Evolutionary conservation across 495 filamentous ascomycete species (phyloP).

Genomic region (Penicillium steckii): DNA sequence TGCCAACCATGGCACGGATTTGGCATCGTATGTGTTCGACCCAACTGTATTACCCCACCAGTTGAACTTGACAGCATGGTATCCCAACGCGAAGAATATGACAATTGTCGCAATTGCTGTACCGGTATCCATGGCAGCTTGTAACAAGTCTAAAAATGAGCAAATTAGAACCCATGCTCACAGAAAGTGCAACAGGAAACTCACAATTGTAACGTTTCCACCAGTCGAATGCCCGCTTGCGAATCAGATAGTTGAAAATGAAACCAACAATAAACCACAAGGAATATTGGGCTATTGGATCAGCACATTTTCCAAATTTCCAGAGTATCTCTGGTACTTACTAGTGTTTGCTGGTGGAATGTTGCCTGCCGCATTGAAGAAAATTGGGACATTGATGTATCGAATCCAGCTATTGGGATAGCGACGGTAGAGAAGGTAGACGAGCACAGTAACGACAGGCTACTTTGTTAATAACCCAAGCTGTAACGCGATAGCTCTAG

Average conservation of each 20-base stretch:
- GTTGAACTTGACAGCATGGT: conserved; percentile 22
- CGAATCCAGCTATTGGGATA: conserved; percentile 37
- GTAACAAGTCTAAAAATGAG: conserved; percentile 48
- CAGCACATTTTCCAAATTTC: neutral
- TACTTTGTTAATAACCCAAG: neutral
- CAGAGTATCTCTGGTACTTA: neutral
- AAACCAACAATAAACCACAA: conserved; percentile 60
- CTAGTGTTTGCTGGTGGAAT: conserved; percentile 42
- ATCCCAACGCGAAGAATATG: conserved; percentile 55
- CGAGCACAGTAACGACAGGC: conserved; percentile 24
- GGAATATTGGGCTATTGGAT: conserved; percentile 29
- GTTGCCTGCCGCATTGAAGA: conserved; percentile 40
- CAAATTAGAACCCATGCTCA: neutral
- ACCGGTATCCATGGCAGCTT: conserved; percentile 61
- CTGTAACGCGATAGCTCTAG: neutral
- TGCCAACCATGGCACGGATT: conserved; percentile 23
- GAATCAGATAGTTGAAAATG: conserved; percentile 59
- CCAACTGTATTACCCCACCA: conserved; percentile 32
- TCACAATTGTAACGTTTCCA: conserved; percentile 65
- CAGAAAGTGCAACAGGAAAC: neutral
- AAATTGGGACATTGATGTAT: conserved; percentile 44
- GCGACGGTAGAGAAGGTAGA: conserved; percentile 29
- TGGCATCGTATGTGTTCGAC: conserved; percentile 23
- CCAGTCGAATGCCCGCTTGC: conserved; percentile 57
- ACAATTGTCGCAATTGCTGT: conserved; percentile 58